Conservation (phyloP, 192 early-diverging fungal species). For the Glomus cerebriforme region DNA sequence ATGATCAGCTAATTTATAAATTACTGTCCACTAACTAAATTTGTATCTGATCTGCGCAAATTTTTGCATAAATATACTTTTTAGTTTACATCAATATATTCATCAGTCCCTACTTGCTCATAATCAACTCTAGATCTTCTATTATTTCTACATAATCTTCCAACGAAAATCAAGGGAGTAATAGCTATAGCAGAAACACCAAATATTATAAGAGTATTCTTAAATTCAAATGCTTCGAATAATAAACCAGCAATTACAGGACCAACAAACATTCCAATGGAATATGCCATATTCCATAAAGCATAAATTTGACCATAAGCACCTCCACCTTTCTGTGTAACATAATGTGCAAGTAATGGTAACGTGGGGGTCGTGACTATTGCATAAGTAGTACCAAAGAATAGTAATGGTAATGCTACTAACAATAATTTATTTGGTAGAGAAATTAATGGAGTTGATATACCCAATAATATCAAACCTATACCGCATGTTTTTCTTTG, state of each 20-base stretch:
- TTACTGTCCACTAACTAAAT: background rate
- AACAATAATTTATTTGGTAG: constrained; percentile 40
- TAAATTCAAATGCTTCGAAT: constrained; percentile 57
- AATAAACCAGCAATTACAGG: constrained; percentile 66
- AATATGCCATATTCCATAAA: constrained; percentile 76
- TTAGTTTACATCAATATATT: too few species aligned
- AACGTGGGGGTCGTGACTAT: constrained; percentile 64
- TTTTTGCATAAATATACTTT: too few species aligned
- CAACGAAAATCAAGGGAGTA: constrained; percentile 35
- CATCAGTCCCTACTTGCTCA: too few species aligned
- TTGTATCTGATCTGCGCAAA: background rate
- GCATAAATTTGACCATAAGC: constrained; percentile 67
- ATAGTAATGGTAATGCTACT: constrained; percentile 47
- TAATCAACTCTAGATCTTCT: background rate
- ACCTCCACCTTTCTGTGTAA: constrained; percentile 62
- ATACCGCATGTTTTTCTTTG: constrained; percentile 46
- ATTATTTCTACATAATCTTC: background rate
- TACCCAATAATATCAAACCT: constrained; percentile 53
- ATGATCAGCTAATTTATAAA: too few species aligned
- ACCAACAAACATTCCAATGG: constrained; percentile 72
- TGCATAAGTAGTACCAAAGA: constrained; percentile 57
- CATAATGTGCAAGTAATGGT: constrained; percentile 69
- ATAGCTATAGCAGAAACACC: constrained; percentile 30
- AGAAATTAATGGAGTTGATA: constrained; percentile 47
- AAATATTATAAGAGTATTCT: constrained; percentile 49